phyloP scores from a whole-genome alignment of 805 yeast genomes.

The Ogataea paradorogensis region DNA sequence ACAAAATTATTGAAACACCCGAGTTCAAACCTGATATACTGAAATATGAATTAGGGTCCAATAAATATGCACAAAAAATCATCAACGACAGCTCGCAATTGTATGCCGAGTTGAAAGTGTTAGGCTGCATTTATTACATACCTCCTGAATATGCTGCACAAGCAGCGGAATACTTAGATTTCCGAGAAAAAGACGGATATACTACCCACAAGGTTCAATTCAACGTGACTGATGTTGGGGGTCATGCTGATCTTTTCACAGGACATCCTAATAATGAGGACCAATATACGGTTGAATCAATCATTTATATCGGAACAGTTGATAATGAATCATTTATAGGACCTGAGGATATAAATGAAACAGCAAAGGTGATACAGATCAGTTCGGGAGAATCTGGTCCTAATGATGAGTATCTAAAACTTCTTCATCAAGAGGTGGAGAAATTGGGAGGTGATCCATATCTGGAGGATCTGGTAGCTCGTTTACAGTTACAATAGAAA shows the following conservation, averaged over 20 bases:
- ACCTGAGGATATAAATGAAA: constrained; percentile 57
- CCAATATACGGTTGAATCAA: constrained; percentile 47
- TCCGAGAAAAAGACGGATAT: constrained; percentile 89
- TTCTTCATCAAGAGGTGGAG: constrained; percentile 48
- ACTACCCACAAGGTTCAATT: constrained; percentile 66
- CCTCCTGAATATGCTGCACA: constrained; percentile 58
- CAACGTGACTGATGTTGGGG: constrained; percentile 36
- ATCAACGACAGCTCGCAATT: constrained; percentile 23
- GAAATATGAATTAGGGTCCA: constrained; percentile 24
- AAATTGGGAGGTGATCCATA: constrained; percentile 43
- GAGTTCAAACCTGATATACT: constrained; percentile 42
- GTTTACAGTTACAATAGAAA: neutral
- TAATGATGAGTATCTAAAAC: constrained; percentile 66
- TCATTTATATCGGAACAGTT: constrained; percentile 79
- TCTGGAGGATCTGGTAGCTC: constrained; percentile 28
- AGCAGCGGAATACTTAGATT: constrained; percentile 69
- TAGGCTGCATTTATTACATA: constrained; percentile 85
- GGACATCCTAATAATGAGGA: constrained; percentile 36
- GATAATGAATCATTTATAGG: constrained; percentile 83
- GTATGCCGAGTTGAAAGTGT: constrained; percentile 49
- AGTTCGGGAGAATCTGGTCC: constrained; percentile 79
- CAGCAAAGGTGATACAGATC: constrained; percentile 58
- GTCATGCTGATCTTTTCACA: constrained; percentile 23
- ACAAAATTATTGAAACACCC: constrained; percentile 44
- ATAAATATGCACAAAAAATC: constrained; percentile 15